These are phyloP conservation scores for Boletus semigastroideus DNA, from an alignment of 1,284 basidiomycete species.

Conservation along the genomic window DNA sequence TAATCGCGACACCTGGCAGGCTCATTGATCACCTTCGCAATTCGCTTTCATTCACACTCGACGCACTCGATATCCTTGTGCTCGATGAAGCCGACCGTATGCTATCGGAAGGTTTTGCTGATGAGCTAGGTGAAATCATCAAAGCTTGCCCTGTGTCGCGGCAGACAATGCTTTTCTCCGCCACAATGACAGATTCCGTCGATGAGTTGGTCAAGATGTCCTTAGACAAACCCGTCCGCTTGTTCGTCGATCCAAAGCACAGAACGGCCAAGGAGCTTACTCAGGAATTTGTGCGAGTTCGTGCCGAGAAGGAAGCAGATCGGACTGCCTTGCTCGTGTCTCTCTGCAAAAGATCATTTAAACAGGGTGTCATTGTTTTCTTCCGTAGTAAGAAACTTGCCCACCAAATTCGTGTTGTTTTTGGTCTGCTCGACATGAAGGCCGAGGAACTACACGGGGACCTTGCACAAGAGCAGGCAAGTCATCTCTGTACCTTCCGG, in stretches of 20 bases:
- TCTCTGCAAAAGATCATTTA: constrained; percentile 87
- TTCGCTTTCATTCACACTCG: constrained; percentile 90
- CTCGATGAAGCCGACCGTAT: constrained; percentile 98
- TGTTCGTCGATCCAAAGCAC: constrained; percentile 95
- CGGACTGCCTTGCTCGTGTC: constrained; percentile 82
- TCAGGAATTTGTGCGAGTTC: constrained; percentile 94
- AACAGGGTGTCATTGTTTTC: constrained; percentile 86
- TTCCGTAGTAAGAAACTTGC: constrained; percentile 95
- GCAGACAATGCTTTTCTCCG: constrained; percentile 98
- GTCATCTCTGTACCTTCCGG: constrained; percentile 22
- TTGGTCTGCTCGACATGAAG: constrained; percentile 84
- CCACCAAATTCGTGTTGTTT: constrained; percentile 94
- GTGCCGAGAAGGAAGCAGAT: constrained; percentile 75
- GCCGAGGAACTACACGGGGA: constrained; percentile 94
- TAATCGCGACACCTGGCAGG: constrained; percentile 95
- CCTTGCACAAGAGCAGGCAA: constrained; percentile 90
- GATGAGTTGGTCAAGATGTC: constrained; percentile 93
- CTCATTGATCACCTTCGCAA: constrained; percentile 97
- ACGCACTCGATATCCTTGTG: constrained; percentile 90
- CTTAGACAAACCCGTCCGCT: constrained; percentile 85
- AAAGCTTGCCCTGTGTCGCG: constrained; percentile 84
- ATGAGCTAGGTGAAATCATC: constrained; percentile 93
- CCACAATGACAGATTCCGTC: constrained; percentile 96
- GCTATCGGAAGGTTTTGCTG: constrained; percentile 97
- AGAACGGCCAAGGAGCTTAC: constrained; percentile 86